Evolutionary conservation across 495 filamentous ascomycete genomes (phyloP), one percentile per base, ranked within the genome.

Genomic region (Bacidia rubella): DNA sequence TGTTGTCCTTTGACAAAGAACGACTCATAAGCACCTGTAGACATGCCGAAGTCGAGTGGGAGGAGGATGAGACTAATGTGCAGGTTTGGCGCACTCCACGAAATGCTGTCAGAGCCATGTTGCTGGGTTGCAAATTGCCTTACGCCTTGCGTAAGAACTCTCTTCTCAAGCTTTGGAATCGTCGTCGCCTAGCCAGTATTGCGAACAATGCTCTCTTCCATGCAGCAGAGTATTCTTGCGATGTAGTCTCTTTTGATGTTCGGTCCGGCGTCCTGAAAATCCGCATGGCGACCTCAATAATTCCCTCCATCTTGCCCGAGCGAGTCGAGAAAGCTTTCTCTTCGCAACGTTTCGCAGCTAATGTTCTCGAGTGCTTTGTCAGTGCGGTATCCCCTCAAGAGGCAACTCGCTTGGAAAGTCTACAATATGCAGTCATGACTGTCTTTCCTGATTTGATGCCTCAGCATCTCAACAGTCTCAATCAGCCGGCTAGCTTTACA

Each of bases 41-140:
- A 21, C 70, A 75, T 46, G 73, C 79, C 50, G 57, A 68, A 1
- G 68, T 92, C 21, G 68, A 70, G 2, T 97, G 85, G 80, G 85
- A 85, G 57, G 85, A 90, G 54, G 92, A 98, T 60, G 68, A 71
- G 45, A 94, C 89, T n/a, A 98, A 98, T 60, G 64, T 74, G 35
- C 85, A 95, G 62, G 74, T 71, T 19, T 89, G 83, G 2, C 66
- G 86, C 29, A 95, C 92, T 0, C 67, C 70, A 32, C 75, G 92
- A 44, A 98, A 97, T 61, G 78, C 90, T 0, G 72, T 94, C 23
- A 81, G 92, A 44, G 67, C 79, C 50, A 64, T 96, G 40, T 69
- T 78, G 39, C 66, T 68, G 15, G 64, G 72, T 10, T 64, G 81
- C 45, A 61, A 61, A 9, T 68, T 97, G 11, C 90, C 90, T 0